Evolutionary conservation across 2,329 filamentous ascomycete species (phyloP).

Genomic region (Aspergillus uvarum): DNA sequence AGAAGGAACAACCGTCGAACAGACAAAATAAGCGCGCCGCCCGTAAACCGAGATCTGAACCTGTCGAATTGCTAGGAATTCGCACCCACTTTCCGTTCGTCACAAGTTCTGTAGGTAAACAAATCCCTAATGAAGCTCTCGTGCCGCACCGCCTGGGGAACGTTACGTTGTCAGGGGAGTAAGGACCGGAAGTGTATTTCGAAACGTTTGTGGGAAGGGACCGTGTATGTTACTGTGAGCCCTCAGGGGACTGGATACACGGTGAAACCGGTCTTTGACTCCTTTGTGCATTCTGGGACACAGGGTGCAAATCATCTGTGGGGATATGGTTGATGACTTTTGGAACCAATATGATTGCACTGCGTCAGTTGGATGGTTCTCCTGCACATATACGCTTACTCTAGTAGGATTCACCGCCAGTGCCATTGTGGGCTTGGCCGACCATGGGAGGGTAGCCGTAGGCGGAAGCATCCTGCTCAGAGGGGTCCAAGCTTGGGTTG

Average conservation of each 20-base stretch:
- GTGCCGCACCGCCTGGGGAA: conserved; percentile 16
- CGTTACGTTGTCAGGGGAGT: conserved; percentile 10
- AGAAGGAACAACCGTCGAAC: not conserved
- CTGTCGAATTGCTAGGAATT: conserved; percentile 10
- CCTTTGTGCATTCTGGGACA: not conserved
- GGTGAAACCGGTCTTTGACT: not conserved
- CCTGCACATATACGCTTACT: conserved; percentile 3
- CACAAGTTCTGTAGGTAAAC: conserved; percentile 17
- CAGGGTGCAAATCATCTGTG: not conserved
- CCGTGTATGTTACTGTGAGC: not conserved
- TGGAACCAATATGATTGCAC: not conserved
- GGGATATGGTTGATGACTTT: not conserved
- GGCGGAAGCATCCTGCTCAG: conserved; percentile 45
- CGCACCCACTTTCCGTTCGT: conserved; percentile 7
- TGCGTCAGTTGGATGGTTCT: conserved; percentile 11
- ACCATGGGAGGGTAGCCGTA: conserved; percentile 50
- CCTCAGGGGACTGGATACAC: not conserved
- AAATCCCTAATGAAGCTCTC: conserved; percentile 7
- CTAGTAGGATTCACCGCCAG: conserved; percentile 47
- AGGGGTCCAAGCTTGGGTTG: conserved; percentile 44
- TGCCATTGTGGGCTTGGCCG: conserved; percentile 48
- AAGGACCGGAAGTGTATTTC: conserved; percentile 8
- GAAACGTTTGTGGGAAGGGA: not conserved
- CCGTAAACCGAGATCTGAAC: conserved; percentile 3
- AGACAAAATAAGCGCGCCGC: conserved; percentile 4